phyloP scores from a whole-genome alignment of 768 basidiomycete species.

The Pulveroboletus sp. region DNA sequence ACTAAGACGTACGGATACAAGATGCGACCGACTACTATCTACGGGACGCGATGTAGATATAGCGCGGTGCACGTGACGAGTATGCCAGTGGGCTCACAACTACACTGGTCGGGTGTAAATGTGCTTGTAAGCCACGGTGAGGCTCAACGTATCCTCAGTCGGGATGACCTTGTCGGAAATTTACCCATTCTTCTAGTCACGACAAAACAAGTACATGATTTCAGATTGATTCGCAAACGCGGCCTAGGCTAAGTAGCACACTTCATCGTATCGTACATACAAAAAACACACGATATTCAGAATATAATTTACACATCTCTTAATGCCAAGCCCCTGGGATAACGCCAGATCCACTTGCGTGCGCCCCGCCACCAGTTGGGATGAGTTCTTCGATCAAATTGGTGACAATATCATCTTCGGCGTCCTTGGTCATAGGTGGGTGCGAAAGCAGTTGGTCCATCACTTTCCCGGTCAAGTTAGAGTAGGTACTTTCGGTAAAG shows the following conservation, averaged over 20 bases:
- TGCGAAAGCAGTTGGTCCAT: constrained; percentile 45
- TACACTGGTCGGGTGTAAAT: too few species aligned
- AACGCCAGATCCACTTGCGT: constrained; percentile 33
- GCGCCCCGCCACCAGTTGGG: constrained; percentile 38
- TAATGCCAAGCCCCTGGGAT: constrained; percentile 51
- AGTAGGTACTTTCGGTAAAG: constrained; percentile 59
- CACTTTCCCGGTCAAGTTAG: constrained; percentile 50
- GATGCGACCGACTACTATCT: too few species aligned
- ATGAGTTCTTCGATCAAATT: constrained; percentile 59
- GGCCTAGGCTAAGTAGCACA: not conserved
- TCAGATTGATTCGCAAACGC: not conserved
- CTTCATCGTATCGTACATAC: constrained; percentile 13
- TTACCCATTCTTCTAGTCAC: not conserved
- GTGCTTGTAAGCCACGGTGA: too few species aligned
- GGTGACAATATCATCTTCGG: constrained; percentile 66
- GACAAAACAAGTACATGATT: constrained; percentile 3
- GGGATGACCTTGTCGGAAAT: not conserved
- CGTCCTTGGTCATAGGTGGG: constrained; percentile 45
- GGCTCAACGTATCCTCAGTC: too few species aligned
- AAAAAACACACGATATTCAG: constrained; percentile 3
- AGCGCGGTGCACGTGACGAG: too few species aligned
- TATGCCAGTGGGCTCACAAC: too few species aligned
- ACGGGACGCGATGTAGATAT: too few species aligned
- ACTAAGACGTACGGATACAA: too few species aligned
- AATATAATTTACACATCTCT: constrained; percentile 3